phyloP scores from a whole-genome alignment of 768 basidiomycete genomes.

The Collybiopsis confluens region DNA sequence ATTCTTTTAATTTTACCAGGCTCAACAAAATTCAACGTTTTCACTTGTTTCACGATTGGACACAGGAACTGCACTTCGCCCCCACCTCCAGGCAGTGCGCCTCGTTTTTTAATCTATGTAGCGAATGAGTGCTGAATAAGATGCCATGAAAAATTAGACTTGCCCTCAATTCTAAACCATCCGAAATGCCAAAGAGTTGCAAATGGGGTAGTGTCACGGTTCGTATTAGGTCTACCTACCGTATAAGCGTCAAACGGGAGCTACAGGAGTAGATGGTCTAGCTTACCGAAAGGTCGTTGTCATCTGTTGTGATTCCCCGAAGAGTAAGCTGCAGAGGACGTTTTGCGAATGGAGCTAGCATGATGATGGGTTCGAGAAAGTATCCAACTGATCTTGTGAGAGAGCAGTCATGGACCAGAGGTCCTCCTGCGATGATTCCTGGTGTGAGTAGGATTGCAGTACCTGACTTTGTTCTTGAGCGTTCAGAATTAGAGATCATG shows the following conservation, averaged over 20 bases:
- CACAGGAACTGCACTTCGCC: conserved; percentile 94
- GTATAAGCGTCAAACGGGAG: conserved; percentile 11
- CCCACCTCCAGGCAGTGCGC: conserved; percentile 84
- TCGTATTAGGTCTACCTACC: conserved; percentile 79
- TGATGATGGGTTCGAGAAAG: conserved; percentile 86
- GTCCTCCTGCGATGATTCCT: conserved; percentile 84
- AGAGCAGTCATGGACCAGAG: conserved; percentile 82
- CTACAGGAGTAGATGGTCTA: neutral
- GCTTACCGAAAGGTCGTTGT: conserved; percentile 83
- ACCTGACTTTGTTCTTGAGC: conserved; percentile 42
- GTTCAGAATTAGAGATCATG: neutral
- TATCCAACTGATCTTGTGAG: conserved; percentile 88
- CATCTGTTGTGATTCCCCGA: conserved; percentile 89
- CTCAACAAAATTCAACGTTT: conserved; percentile 89
- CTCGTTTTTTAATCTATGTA: conserved; percentile 89
- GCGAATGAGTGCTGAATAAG: neutral
- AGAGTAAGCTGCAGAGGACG: conserved; percentile 77
- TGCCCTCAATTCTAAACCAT: conserved; percentile 86
- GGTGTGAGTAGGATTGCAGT: conserved; percentile 91
- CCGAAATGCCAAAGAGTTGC: conserved; percentile 84
- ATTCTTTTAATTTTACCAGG: conserved; percentile 91
- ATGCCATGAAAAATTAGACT: conserved; percentile 14
- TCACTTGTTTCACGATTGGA: conserved; percentile 85
- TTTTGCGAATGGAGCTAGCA: conserved; percentile 92
- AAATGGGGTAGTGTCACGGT: conserved; percentile 90